Evolutionary conservation across 179 eudicot species (phyloP).

Genomic region (Nepenthes alata): DNA sequence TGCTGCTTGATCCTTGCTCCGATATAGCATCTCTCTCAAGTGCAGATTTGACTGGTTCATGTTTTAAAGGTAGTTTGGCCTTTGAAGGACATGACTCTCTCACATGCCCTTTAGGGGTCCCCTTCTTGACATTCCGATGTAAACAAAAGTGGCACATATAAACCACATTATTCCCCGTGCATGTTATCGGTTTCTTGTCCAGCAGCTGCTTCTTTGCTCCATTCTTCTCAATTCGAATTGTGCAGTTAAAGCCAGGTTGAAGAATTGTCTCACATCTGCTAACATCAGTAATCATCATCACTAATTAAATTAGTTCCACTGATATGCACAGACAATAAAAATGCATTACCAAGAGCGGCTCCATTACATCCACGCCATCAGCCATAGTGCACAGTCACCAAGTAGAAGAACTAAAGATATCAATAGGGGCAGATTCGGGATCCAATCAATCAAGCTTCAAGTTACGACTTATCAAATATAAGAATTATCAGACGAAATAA

Average conservation of each 20-base stretch:
- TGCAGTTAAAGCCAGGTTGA: constrained; percentile 80
- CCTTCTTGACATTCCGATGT: constrained; percentile 52
- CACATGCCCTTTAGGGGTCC: constrained; percentile 57
- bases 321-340: too few relatives aligned
- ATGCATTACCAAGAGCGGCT: too few relatives aligned
- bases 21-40: constrained; percentile 1
- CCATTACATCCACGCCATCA: too few relatives aligned
- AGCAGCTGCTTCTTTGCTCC: constrained; percentile 20
- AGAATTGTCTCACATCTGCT: constrained; percentile 77
- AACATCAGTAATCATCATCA: background rate
- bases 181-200: constrained; percentile 21
- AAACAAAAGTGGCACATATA: constrained; percentile 75
- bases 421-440: too few relatives aligned
- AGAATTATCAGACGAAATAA: too few relatives aligned
- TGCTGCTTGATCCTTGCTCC: constrained; percentile 10
- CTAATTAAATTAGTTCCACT: too few relatives aligned
- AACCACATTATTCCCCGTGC: constrained; percentile 45
- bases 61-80: constrained; percentile 13
- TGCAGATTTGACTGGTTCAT: constrained; percentile 5
- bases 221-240: constrained; percentile 60
- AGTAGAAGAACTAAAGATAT: too few relatives aligned
- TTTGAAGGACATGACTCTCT: constrained; percentile 39
- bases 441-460: too few relatives aligned
- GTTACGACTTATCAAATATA: too few relatives aligned
- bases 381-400: too few relatives aligned